Evolutionary conservation across 2,329 filamentous ascomycete species (phyloP).

Genomic region (Lasiodiplodia citricola): DNA sequence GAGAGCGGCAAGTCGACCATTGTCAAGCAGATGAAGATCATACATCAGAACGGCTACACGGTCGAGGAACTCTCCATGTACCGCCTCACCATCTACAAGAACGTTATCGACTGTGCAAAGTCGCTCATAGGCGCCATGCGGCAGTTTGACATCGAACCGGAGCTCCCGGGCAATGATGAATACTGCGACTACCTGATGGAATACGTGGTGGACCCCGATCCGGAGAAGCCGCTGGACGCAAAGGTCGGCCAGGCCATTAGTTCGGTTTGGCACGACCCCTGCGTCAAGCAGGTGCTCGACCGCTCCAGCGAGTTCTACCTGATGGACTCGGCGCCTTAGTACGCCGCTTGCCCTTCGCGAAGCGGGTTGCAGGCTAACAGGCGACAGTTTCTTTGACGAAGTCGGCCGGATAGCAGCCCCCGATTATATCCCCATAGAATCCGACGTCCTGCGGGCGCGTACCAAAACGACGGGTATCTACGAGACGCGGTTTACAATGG

Average conservation of each 20-base stretch:
- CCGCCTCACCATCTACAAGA: slow-evolving; percentile 96
- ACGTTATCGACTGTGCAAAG: slow-evolving; percentile 95
- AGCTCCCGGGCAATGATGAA: slow-evolving; percentile 71
- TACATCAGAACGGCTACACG: slow-evolving; percentile 96
- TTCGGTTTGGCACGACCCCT: slow-evolving; percentile 88
- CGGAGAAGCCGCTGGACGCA: slow-evolving; percentile 80
- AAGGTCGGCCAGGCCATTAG: slow-evolving; percentile 83
- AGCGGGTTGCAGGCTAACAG: slow-evolving; percentile 29
- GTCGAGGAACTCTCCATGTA: slow-evolving; percentile 93
- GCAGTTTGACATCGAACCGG: slow-evolving; percentile 85
- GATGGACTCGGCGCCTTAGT: slow-evolving; percentile 99
- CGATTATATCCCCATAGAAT: slow-evolving; percentile 90
- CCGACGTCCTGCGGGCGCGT: slow-evolving; percentile 91
- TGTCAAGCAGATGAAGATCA: slow-evolving; percentile 99
- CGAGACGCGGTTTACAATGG: slow-evolving; percentile 98
- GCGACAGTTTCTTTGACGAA: slow-evolving; percentile 88
- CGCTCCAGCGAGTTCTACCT: slow-evolving; percentile 98
- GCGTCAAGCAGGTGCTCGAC: slow-evolving; percentile 81
- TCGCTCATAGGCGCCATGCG: slow-evolving; percentile 89
- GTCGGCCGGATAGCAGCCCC: slow-evolving; percentile 80
- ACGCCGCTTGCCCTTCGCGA: slow-evolving; percentile 47
- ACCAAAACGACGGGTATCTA: slow-evolving; percentile 99
- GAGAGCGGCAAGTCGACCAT: slow-evolving; percentile 99
- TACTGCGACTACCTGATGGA: slow-evolving; percentile 81
- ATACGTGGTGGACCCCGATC: slow-evolving; percentile 89